Base-by-base conservation (phyloP, 768 basidiomycete genomes). In the Coprinopsis cinerea region DNA sequence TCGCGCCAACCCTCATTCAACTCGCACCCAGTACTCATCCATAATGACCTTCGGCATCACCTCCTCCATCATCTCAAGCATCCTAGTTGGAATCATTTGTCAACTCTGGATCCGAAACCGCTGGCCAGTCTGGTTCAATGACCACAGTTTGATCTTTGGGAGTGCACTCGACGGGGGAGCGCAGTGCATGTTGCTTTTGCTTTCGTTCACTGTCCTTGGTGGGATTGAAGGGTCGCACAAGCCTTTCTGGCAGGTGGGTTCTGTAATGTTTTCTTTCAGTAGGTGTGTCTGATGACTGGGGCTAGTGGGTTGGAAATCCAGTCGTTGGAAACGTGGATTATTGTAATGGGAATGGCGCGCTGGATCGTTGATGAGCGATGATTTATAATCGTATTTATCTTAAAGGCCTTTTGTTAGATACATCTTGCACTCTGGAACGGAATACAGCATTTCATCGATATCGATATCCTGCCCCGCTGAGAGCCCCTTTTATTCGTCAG, bases 41-140 rank as follows among this genome's bases (percentile, higher is more conserved):
- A 40, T 37, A 30, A 37, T 48, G 47, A 48, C 47, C 18, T 48
- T 39, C 37, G 47, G 47, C 13, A 48, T 39, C 22, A 48, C 36
- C 22, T 45, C 44, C 22, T 45, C 47, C 4, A 18, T 48, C 18
- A 23, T 48, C 4, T 39, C 47, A 13, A 48, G 26, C 6, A 18
- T 48, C 2, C 6, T 48, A 15, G 22, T 48, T 13, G 47, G 47
- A 23, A 27, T n/a, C 34, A 35, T 30, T 15, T 25, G 28, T n/a
- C 17, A 17, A 26, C 13, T 28, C 17, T 15, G 28, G 13, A 13
- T 45, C 22, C 11, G 15, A 18, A 9, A 27, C 25, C 39, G 44
- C 43, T 17, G 11, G 36, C 20, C 3, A 48, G 11, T n/a, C 20
- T 22, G 26, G 34, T 48, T 17, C 37, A 23, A 48, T 24, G 27